These are phyloP conservation scores for Rheum nobile DNA, from an alignment of 148 eudicot genomes.

Conservation along the genomic window DNA sequence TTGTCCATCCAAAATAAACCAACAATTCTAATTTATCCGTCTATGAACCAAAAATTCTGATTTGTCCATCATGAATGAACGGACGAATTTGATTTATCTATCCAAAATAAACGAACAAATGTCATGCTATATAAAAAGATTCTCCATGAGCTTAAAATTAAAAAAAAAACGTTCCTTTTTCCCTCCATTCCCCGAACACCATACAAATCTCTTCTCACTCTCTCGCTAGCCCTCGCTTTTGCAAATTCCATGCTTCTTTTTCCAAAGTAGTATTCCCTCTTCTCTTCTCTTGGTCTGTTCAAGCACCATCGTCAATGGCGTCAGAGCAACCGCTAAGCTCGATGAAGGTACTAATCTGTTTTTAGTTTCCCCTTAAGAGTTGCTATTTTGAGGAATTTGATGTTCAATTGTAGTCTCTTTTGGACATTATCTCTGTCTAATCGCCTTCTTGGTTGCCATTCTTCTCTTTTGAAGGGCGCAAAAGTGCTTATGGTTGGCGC, in stretches of 20 bases:
- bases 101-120: no score
- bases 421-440: not conserved
- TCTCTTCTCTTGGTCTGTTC: not conserved
- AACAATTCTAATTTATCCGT: no score
- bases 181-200: not conserved
- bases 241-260: not conserved
- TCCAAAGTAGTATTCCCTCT: not conserved
- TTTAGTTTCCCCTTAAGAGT: not conserved
- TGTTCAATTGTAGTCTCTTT: not conserved
- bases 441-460: not conserved
- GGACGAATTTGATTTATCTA: no score
- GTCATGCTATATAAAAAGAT: no score
- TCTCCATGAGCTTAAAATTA: no score
- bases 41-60: no score
- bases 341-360: not conserved
- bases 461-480: constrained; percentile 36
- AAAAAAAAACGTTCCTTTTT: no score
- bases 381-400: not conserved
- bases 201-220: not conserved
- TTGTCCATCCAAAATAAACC: no score
- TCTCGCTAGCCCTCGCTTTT: not conserved
- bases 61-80: no score
- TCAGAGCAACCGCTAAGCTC: not conserved
- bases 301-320: not conserved
- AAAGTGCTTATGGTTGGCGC: constrained; percentile 97